Conservation (phyloP, 179 eudicot genomes). For the Sideroxylon spinosum region DNA sequence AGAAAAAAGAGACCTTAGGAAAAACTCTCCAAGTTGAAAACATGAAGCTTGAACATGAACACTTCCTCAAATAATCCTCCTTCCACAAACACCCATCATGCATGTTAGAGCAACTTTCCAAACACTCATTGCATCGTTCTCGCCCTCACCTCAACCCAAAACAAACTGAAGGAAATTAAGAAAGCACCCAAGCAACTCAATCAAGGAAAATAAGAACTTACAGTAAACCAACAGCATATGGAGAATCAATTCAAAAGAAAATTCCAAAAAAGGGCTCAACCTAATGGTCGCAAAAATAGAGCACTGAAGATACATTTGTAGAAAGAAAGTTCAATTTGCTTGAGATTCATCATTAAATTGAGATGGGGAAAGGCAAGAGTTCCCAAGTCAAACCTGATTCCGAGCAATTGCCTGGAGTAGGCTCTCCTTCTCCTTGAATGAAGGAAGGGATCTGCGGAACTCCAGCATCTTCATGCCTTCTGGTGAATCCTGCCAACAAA, state of each 20-base stretch:
- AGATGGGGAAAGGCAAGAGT: slow-evolving; percentile 5
- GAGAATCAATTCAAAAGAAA: neutral
- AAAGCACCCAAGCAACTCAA: neutral
- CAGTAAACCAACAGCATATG: neutral
- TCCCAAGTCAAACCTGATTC: slow-evolving; percentile 61
- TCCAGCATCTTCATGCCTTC: slow-evolving; percentile 85
- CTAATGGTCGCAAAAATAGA: neutral
- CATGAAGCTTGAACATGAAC: neutral
- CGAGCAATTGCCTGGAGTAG: slow-evolving; percentile 90
- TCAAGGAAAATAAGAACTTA: neutral
- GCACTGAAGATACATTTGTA: neutral
- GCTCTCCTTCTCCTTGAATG: slow-evolving; percentile 89
- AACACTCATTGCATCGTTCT: neutral
- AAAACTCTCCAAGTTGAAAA: neutral
- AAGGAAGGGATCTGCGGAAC: slow-evolving; percentile 81
- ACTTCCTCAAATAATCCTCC: neutral
- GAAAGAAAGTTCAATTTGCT: neutral
- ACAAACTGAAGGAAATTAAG: neutral
- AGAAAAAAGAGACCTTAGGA: neutral
- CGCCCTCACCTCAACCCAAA: neutral
- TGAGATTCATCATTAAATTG: neutral
- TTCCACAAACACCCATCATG: neutral
- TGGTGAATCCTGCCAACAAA: slow-evolving; percentile 69
- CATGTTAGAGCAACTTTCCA: neutral
- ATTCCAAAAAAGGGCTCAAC: neutral